Percentiles rank a stretch among this genome's conserved stretches.
Evolutionary conservation across 805 yeast species (phyloP).

Genomic region (Metschnikowia anglica): DNA sequence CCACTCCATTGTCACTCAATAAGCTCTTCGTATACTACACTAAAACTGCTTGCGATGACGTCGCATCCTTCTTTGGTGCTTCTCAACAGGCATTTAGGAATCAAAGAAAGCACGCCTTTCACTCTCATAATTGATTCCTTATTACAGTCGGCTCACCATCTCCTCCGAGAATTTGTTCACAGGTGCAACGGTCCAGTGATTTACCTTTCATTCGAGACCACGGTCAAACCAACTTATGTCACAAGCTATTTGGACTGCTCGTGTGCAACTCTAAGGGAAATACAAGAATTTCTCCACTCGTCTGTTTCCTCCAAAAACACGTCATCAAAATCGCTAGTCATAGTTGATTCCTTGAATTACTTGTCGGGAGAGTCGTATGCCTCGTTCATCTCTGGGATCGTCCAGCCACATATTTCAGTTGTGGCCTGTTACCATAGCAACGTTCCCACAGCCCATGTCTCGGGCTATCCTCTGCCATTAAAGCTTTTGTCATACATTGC

Average conservation of each 20-base stretch:
- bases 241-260: constrained; percentile 49
- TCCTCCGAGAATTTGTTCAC: constrained; percentile 58
- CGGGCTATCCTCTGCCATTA: constrained; percentile 54
- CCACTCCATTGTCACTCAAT: too few relatives aligned
- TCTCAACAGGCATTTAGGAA: constrained; percentile 60
- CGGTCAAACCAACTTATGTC: constrained; percentile 50
- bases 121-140: constrained; percentile 68
- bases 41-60: constrained; percentile 23
- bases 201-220: constrained; percentile 69
- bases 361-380: constrained; percentile 48
- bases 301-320: constrained; percentile 10
- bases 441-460: constrained; percentile 39
- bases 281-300: constrained; percentile 26
- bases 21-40: too few relatives aligned
- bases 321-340: constrained; percentile 40
- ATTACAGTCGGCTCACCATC: constrained; percentile 58
- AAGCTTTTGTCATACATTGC: constrained; percentile 67
- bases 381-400: constrained; percentile 48
- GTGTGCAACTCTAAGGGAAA: constrained; percentile 16
- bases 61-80: constrained; percentile 47
- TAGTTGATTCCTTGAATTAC: constrained; percentile 71
- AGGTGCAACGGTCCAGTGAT: constrained; percentile 42
- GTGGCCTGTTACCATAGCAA: constrained; percentile 40
- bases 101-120: constrained; percentile 76
- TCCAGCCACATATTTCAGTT: constrained; percentile 30